These are phyloP conservation scores for Cladosporium sp. DNA, from an alignment of 2,329 filamentous ascomycete genomes.

Conservation along the genomic window DNA sequence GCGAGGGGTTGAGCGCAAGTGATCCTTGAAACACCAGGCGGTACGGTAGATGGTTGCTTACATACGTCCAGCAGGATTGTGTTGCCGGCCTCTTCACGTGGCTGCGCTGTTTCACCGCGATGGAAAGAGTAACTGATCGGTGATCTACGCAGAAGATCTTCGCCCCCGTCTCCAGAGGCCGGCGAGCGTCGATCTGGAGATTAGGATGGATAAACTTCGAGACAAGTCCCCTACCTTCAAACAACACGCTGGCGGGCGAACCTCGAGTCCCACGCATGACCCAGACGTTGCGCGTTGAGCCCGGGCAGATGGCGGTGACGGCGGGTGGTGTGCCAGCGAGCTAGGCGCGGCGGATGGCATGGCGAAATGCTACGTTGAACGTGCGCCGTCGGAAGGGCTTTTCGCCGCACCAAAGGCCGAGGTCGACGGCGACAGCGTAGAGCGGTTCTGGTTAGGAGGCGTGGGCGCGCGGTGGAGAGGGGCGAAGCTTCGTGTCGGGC, in stretches of 20 bases:
- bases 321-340: neutral
- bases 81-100: constrained; percentile 5
- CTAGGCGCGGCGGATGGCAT: neutral
- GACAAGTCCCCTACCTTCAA: neutral
- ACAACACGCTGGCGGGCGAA: neutral
- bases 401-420: neutral
- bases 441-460: neutral
- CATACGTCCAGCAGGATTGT: too few species aligned
- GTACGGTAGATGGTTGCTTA: too few species aligned
- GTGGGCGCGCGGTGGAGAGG: neutral
- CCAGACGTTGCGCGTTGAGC: neutral
- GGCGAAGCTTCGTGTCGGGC: neutral
- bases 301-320: neutral
- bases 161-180: neutral
- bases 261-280: neutral
- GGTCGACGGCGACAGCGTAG: neutral
- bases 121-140: constrained; percentile 6
- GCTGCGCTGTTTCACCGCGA: constrained; percentile 7
- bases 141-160: constrained; percentile 8
- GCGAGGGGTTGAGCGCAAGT: too few species aligned
- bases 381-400: neutral
- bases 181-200: constrained; percentile 7
- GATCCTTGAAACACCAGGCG: too few species aligned
- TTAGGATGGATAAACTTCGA: constrained; percentile 6
- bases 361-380: constrained; percentile 6